Percentiles rank a stretch among this genome's conserved stretches.
Conservation (phyloP, 2,329 filamentous ascomycete species). For the Calonectria crousiana region DNA sequence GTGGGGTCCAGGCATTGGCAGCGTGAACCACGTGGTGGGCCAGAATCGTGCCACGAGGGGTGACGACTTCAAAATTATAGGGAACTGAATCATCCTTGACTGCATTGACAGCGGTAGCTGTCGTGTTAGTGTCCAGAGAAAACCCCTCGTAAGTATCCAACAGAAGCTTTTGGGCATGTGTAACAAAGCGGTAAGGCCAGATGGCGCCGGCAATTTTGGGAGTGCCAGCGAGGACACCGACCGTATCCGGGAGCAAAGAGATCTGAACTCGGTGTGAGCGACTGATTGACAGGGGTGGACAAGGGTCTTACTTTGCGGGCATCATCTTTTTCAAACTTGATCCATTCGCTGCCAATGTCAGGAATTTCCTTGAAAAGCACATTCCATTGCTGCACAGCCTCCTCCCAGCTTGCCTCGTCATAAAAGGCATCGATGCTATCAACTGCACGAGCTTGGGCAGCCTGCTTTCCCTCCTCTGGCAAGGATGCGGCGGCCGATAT, state of each 20-base stretch:
- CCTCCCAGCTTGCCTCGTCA: not conserved
- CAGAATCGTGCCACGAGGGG: not conserved
- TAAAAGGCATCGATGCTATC: constrained; percentile 20
- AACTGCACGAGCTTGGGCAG: constrained; percentile 6
- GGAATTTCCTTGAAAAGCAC: constrained; percentile 2
- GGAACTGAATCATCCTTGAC: not conserved
- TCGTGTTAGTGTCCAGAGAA: not conserved
- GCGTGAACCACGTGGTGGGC: not conserved
- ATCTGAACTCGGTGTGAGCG: not conserved
- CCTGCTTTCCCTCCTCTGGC: not conserved
- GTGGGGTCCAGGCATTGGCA: constrained; percentile 2
- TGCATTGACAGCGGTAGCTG: not conserved
- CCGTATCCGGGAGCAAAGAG: not conserved
- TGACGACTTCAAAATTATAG: constrained; percentile 1
- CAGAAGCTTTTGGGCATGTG: not conserved
- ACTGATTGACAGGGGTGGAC: not conserved
- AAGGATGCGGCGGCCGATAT: not conserved
- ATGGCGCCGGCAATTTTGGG: constrained; percentile 7
- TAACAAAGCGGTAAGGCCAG: not conserved
- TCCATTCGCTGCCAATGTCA: not conserved
- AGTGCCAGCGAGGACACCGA: constrained; percentile 7
- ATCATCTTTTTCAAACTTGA: constrained; percentile 3
- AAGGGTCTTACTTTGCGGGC: not conserved
- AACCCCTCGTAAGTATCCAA: not conserved
- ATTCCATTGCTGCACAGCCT: not conserved